Conservation (phyloP, 768 basidiomycete genomes). For the Lactifluus piperatus region DNA sequence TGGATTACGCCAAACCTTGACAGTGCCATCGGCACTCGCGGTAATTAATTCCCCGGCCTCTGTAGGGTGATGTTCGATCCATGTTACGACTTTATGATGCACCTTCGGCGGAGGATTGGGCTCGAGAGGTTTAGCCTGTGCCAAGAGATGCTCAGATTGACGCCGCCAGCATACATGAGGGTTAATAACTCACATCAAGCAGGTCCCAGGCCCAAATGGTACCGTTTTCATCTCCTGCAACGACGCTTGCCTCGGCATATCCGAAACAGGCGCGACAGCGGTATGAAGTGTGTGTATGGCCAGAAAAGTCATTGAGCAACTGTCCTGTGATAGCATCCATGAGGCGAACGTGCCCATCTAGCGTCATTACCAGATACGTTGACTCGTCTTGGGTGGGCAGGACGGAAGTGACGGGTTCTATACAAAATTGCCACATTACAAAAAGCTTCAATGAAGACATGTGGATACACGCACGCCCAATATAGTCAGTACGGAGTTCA, state of each 20-base stretch:
- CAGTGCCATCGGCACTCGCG: constrained; percentile 83
- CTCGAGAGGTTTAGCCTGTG: constrained; percentile 58
- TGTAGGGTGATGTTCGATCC: constrained; percentile 84
- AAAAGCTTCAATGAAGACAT: background rate
- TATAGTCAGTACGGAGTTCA: constrained; percentile 77
- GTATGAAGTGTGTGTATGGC: constrained; percentile 68
- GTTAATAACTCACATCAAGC: constrained; percentile 57
- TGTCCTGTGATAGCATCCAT: constrained; percentile 81
- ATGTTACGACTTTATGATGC: constrained; percentile 81
- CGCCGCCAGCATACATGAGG: background rate
- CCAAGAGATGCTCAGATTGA: background rate
- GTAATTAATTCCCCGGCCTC: constrained; percentile 81
- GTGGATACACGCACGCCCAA: constrained; percentile 61
- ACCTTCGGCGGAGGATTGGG: constrained; percentile 69
- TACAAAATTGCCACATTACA: background rate
- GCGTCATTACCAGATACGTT: constrained; percentile 72
- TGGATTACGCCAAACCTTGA: constrained; percentile 76
- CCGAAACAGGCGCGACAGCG: constrained; percentile 78
- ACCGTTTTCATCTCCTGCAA: constrained; percentile 89
- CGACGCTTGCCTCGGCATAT: constrained; percentile 68
- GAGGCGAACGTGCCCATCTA: constrained; percentile 78
- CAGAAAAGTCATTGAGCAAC: constrained; percentile 76
- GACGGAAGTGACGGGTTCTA: constrained; percentile 84
- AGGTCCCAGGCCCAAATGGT: constrained; percentile 90
- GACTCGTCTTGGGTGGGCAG: constrained; percentile 71